Evolutionary conservation across 352 stramenopile genomes (phyloP).

Genomic region (Pythium utonaiense): DNA sequence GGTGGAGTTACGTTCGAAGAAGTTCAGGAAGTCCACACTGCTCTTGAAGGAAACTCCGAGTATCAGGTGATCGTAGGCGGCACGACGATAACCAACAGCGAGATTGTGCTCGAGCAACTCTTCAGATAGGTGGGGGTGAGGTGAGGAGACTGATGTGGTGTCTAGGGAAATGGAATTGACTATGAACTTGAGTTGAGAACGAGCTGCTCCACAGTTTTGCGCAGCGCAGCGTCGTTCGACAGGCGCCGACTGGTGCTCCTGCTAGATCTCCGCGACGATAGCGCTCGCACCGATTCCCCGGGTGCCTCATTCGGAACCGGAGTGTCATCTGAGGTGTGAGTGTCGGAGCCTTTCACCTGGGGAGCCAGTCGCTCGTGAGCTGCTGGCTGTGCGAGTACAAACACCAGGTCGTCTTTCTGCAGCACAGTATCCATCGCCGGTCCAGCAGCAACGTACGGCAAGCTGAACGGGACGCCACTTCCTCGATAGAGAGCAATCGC

Average conservation of each 20-base stretch:
- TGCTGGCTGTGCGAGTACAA: conserved; percentile 50
- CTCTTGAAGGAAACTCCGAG: conserved; percentile 39
- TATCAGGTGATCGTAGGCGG: conserved; percentile 69
- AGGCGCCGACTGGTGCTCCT: not conserved
- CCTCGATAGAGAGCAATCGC: conserved; percentile 53
- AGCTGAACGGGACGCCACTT: conserved; percentile 27
- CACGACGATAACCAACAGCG: conserved; percentile 70
- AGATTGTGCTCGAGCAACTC: conserved; percentile 58
- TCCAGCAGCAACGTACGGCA: conserved; percentile 56
- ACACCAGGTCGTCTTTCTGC: conserved; percentile 48
- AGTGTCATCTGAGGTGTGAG: not conserved
- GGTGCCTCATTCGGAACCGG: not conserved
- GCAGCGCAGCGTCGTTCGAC: not conserved
- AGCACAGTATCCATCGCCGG: conserved; percentile 44
- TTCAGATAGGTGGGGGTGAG: conserved; percentile 22
- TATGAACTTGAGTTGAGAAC: conserved; percentile 1
- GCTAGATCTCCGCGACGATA: not conserved
- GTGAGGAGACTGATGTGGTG: not conserved
- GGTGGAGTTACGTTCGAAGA: conserved; percentile 79
- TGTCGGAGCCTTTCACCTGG: not conserved
- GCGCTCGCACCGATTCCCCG: not conserved
- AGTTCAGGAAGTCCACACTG: conserved; percentile 64
- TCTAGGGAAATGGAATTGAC: not conserved
- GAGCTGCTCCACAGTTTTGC: not conserved
- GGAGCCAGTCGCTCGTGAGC: conserved; percentile 17